phyloP scores from a whole-genome alignment of 768 basidiomycete genomes.

The Naganishia vaughanmartiniae region DNA sequence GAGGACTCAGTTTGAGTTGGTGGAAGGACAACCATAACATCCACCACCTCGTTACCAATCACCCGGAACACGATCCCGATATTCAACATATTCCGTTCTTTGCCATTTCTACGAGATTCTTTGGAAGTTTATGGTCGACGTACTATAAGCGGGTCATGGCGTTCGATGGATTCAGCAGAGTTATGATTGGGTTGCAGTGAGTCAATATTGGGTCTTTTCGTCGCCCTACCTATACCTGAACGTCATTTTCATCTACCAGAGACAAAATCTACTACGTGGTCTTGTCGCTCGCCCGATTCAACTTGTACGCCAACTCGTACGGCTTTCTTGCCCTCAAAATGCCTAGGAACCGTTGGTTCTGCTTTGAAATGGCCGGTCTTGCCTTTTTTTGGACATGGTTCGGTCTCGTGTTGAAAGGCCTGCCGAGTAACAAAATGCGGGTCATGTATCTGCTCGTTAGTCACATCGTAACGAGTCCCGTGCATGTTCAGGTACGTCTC shows the following conservation, averaged over 20 bases:
- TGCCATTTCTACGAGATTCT: conserved; percentile 83
- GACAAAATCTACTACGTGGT: conserved; percentile 90
- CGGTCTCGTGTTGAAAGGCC: conserved; percentile 64
- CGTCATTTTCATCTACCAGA: conserved; percentile 37
- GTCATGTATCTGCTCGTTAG: conserved; percentile 77
- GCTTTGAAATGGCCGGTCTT: conserved; percentile 69
- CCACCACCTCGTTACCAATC: conserved; percentile 95
- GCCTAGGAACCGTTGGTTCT: conserved; percentile 62
- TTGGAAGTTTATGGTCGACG: conserved; percentile 81
- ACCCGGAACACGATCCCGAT: conserved; percentile 80
- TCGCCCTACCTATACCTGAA: background rate
- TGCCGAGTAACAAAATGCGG: conserved; percentile 68
- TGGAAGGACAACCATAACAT: conserved; percentile 94
- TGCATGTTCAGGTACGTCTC: conserved; percentile 80
- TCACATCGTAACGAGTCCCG: conserved; percentile 79
- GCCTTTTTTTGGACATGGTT: conserved; percentile 90
- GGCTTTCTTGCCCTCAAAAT: conserved; percentile 57
- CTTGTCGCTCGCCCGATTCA: conserved; percentile 87
- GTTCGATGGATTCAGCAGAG: conserved; percentile 68
- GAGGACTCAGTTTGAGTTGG: conserved; percentile 94
- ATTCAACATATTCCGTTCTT: conserved; percentile 78
- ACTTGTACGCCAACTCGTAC: conserved; percentile 88
- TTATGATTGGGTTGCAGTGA: conserved; percentile 68
- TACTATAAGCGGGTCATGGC: conserved; percentile 86
- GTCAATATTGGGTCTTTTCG: conserved; percentile 25